These are phyloP conservation scores for Botrytis fragariae DNA, from an alignment of 2,329 filamentous ascomycete genomes.

Conservation along the genomic window DNA sequence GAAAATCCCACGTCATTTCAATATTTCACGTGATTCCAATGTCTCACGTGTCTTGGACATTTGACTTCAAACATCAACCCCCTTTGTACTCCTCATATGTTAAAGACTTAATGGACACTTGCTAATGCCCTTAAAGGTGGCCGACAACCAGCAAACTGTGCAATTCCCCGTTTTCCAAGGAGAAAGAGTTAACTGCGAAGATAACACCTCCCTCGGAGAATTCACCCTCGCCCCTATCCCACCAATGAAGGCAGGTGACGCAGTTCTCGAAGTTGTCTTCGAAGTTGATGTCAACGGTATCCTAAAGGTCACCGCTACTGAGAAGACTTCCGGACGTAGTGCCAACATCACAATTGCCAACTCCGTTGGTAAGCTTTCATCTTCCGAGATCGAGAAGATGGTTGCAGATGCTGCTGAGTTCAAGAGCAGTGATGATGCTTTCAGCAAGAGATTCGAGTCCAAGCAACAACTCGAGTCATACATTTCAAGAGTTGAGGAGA, in stretches of 20 bases:
- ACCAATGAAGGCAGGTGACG: conserved; percentile 75
- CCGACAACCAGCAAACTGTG: conserved; percentile 39
- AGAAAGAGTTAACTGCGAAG: conserved; percentile 96
- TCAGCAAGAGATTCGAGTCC: conserved; percentile 99
- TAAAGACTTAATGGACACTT: neutral
- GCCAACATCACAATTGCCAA: conserved; percentile 99
- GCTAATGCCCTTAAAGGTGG: neutral
- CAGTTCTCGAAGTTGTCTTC: conserved; percentile 96
- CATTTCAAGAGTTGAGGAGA: conserved; percentile 98
- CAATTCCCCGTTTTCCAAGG: conserved; percentile 95
- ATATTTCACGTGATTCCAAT: no score
- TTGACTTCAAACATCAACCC: neutral
- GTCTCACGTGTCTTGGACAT: neutral
- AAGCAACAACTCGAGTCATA: conserved; percentile 99
- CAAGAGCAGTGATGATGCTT: conserved; percentile 96
- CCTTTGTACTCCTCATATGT: neutral
- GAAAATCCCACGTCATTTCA: no score
- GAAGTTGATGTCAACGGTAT: conserved; percentile 99
- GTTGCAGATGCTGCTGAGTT: conserved; percentile 94
- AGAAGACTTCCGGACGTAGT: conserved; percentile 96
- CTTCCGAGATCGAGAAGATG: conserved; percentile 95
- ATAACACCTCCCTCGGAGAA: conserved; percentile 97
- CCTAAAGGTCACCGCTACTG: conserved; percentile 97
- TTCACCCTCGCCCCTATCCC: conserved; percentile 90
- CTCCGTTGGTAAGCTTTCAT: conserved; percentile 97